phyloP scores from a whole-genome alignment of 352 stramenopile species.

The Elongisporangium undulatum region DNA sequence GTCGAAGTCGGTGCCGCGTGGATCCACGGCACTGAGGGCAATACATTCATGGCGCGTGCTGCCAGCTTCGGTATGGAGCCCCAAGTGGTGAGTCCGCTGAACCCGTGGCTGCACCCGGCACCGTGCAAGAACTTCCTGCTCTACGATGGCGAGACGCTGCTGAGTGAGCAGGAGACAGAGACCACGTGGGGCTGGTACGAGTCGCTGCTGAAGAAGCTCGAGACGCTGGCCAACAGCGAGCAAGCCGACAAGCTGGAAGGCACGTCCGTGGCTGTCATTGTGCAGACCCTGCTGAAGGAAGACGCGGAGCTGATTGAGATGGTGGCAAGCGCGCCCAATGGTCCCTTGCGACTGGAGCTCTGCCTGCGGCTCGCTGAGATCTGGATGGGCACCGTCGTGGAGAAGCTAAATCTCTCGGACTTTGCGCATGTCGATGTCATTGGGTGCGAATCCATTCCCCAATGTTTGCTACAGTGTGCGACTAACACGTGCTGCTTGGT shows the following conservation, averaged over 20 bases:
- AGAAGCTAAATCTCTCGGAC: slow-evolving; percentile 25
- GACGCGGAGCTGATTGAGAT: slow-evolving; percentile 13
- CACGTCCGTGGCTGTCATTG: slow-evolving; percentile 27
- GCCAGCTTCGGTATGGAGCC: slow-evolving; percentile 29
- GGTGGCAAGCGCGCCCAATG: slow-evolving; percentile 15
- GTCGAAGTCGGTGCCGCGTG: slow-evolving; percentile 54
- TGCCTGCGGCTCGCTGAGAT: slow-evolving; percentile 46
- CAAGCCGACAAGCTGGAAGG: slow-evolving; percentile 5
- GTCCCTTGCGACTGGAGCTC: slow-evolving; percentile 22
- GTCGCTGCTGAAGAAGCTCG: slow-evolving; percentile 36
- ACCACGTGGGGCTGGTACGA: slow-evolving; percentile 45
- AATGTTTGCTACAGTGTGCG: no score
- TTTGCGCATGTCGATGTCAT: slow-evolving; percentile 25
- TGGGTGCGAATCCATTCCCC: no score
- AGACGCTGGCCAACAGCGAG: slow-evolving; percentile 22
- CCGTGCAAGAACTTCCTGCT: slow-evolving; percentile 47
- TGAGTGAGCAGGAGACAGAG: slow-evolving; percentile 23
- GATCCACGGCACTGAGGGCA: slow-evolving; percentile 49
- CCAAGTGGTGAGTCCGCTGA: slow-evolving; percentile 46
- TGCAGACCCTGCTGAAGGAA: slow-evolving; percentile 22
- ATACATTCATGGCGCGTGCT: slow-evolving; percentile 37
- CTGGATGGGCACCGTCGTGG: slow-evolving; percentile 36
- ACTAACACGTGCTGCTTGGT: no score
- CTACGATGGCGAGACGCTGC: slow-evolving; percentile 19
- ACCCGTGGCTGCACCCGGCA: slow-evolving; percentile 50